Evolutionary conservation across 2,329 filamentous ascomycete genomes (phyloP), one percentile per base, ranked within the genome.

Genomic region (Sarocladiaceae sp.): DNA sequence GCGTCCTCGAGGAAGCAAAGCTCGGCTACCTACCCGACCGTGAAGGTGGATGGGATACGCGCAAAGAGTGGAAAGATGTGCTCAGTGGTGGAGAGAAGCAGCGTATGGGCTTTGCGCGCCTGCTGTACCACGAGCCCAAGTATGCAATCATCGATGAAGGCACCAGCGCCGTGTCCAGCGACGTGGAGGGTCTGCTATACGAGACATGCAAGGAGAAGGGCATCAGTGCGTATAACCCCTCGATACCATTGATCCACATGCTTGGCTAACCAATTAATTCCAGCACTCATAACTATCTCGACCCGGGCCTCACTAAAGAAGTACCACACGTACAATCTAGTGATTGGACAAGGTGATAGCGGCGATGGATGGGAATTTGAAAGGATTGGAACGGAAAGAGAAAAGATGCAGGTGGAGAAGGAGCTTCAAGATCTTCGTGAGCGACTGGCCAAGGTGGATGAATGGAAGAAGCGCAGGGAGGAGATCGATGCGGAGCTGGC

Each of bases 31-130:
- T 99, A 1, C 89, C 90, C 1, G 84, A 92, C 47, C 84, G 94
- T 15, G 94, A 99, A 74, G 94, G 94, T 35, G 94, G 94, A 13
- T 97, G 91, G 91, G 90, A 99, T 64, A 94, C 90, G 4, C 82
- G 90, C 53, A 97, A 99, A 70, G 92, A 96, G 65, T 99, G 94
- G 94, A 97, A 97, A 71, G 93, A 97, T 60, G 90, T 99, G 4
- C 77, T 99, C n/a, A 93, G 87, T 58, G 94, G 94, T 35, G 94
- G 94, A 12, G 94, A 99, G 77, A 99, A 99, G 74, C 94, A 99
- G 72, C 79, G 94, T 20, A 90, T 99, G 81, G 90, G 84, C 0
- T 90, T 99, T 61, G 93, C 95, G 3, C 78, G 94, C 40, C 68
- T 99, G 48, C 74, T 97, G 36, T 99, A 99, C 64, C 94, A 99